phyloP scores from a whole-genome alignment of 2,329 filamentous ascomycete species.

The Trichophyton simii region DNA sequence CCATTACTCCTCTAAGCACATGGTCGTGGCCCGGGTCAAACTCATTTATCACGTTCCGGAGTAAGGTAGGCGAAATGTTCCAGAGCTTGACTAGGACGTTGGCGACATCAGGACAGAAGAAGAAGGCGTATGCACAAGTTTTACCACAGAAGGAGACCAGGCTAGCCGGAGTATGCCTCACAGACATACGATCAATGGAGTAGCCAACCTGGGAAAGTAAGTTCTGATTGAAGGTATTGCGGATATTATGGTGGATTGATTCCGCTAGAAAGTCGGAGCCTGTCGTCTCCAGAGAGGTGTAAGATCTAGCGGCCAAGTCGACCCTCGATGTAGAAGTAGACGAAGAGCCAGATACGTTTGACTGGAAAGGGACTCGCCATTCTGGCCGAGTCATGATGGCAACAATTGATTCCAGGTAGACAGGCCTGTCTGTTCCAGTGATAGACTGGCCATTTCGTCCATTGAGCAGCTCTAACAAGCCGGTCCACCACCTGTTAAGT shows the following conservation, averaged over 20 bases:
- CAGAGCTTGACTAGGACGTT: slow-evolving; percentile 74
- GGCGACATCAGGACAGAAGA: slow-evolving; percentile 76
- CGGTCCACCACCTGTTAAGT: slow-evolving; percentile 83
- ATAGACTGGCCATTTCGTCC: slow-evolving; percentile 63
- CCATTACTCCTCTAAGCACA: slow-evolving; percentile 35
- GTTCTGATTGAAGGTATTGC: slow-evolving; percentile 74
- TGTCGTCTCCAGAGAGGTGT: slow-evolving; percentile 48
- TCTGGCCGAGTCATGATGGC: slow-evolving; percentile 80
- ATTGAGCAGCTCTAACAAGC: slow-evolving; percentile 67
- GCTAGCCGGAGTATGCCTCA: slow-evolving; percentile 57
- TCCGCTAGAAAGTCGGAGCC: slow-evolving; percentile 56
- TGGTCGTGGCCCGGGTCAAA: slow-evolving; percentile 49
- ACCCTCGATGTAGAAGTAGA: slow-evolving; percentile 27
- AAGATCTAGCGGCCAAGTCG: slow-evolving; percentile 34
- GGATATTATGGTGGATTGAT: slow-evolving; percentile 77
- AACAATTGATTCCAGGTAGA: slow-evolving; percentile 64
- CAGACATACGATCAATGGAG: slow-evolving; percentile 78
- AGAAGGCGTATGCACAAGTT: slow-evolving; percentile 83
- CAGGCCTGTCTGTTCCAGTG: slow-evolving; percentile 69
- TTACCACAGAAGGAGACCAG: slow-evolving; percentile 80
- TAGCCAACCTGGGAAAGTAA: slow-evolving; percentile 71
- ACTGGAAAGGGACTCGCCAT: slow-evolving; percentile 64
- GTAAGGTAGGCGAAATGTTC: slow-evolving; percentile 54
- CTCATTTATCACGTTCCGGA: slow-evolving; percentile 60
- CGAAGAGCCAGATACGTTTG: slow-evolving; percentile 34